Base-by-base conservation (phyloP, 2,329 filamentous ascomycete genomes). In the Lecanicillium sp. region DNA sequence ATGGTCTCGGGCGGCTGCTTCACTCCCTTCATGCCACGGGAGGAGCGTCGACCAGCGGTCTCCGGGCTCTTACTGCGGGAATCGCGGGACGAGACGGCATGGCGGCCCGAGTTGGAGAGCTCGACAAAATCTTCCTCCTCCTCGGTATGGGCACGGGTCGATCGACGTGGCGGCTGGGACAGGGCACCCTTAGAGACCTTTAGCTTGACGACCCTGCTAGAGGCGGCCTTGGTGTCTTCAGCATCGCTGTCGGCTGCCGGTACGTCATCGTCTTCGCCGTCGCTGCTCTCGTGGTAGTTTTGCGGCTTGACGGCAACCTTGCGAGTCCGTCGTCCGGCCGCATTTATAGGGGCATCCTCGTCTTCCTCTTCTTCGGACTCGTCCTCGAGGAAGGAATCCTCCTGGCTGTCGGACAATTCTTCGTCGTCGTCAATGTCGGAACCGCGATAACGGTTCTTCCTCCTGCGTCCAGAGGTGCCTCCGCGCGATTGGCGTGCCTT, bases 391-490 rank as follows among this genome's bases (percentile, higher is more conserved):
- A 72, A 77, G 3, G 69, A 73, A 3, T 61, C 62, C 33, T 71
- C 70, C 34, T 65, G 58, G 41, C 71, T 71, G 43, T 79, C 73
- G 5, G 68, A 72, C 18, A 73, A 49, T 22, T 72, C 66, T 4
- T 77, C 72, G 39, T 77, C 72, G 39, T 77, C 74, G 18, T 77
- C 74, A 36, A 81, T 77, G 46, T 81, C 78, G 2, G 77, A 81
- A 9, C 75, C 78, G 37, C 61, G 54, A 47, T 82, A 81, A 44
- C 57, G 65, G 37, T 54, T 56, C 29, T 53, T 52, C 36, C 61
- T 64, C 49, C 58, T 65, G 17, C 59, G 56, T 14, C 55, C 47
- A 4, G 60, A 44, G 37, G 51, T 53, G 13, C 54, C 50, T 28
- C 56, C 51, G 38, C 58, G 61, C 5, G 64, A 57, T 20, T 64